Base-by-base conservation (phyloP, 164 flowering plant species). In the Litsea cubeba region DNA sequence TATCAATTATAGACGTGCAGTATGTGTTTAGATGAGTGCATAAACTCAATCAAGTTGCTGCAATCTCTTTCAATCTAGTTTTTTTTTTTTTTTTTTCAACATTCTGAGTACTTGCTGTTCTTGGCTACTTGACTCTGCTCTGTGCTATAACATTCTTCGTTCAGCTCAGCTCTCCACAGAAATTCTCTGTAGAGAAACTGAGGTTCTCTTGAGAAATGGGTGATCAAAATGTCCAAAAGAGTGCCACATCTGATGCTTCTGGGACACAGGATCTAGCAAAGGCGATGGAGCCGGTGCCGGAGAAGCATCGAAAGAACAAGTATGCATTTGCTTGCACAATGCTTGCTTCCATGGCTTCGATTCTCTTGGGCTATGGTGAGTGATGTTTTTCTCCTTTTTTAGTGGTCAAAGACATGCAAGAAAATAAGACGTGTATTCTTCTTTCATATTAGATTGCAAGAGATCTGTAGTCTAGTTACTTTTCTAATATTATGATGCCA, bases 291-390 rank as follows among this genome's bases (percentile, higher is more conserved):
- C n/a, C 50, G 30, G 12, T 68, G 5, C 69, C 72, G 10, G 67
- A 50, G 22, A 80, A 77, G 71, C 74, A 23, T 2, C 32, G 26
- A 50, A 75, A 73, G 50, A 82, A 82, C 67, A 74, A 62, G 22
- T 80, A 62, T 50, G 80, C 76, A 0, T 58, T 63, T 40, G 78
- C 64, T 11, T 76, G 76, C 68, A 72, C 77, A 0, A 72, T 78
- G 62, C 76, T 82, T 35, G 82, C 84, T 62, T 82, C 84, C 66
- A 74, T 82, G 81, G 58, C 79, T 60, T 82, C 84, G 1, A 80
- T 82, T 46, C 74, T 82, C 15, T 78, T 80, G 20, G 84, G 84
- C 35, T 80, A 82, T 25, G 84, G 84, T 82, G 2, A 58, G 75
- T 26, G 23, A 10, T 26, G 7, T 65, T n/a, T 17, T 25, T 30